phyloP scores from a whole-genome alignment of 805 yeast species.

The Blastobotrys muscicola region DNA sequence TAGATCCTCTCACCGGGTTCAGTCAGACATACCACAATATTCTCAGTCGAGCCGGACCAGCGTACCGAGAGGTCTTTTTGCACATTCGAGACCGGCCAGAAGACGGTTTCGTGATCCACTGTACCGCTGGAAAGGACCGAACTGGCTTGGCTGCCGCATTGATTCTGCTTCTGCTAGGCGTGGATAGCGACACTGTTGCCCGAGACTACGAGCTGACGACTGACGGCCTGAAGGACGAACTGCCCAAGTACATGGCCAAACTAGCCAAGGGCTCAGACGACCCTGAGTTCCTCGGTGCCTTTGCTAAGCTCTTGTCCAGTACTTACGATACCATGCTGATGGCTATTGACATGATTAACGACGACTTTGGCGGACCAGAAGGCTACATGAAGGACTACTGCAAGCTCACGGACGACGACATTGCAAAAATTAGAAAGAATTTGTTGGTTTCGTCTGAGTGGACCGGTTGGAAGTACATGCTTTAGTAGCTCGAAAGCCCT shows the following conservation, averaged over 20 bases:
- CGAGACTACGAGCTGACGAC: slow-evolving; percentile 72
- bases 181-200: slow-evolving; percentile 54
- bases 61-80: slow-evolving; percentile 43
- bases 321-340: slow-evolving; percentile 62
- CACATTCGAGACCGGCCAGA: slow-evolving; percentile 46
- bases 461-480: slow-evolving; percentile 5
- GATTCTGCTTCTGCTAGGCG: slow-evolving; percentile 52
- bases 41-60: slow-evolving; percentile 36
- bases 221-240: slow-evolving; percentile 34
- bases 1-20: slow-evolving; percentile 52
- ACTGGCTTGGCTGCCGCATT: slow-evolving; percentile 71
- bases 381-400: slow-evolving; percentile 37
- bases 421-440: slow-evolving; percentile 29
- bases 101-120: slow-evolving; percentile 55
- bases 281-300: slow-evolving; percentile 29
- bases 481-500: neutral
- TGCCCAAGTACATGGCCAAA: slow-evolving; percentile 19
- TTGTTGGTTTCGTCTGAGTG: slow-evolving; percentile 14
- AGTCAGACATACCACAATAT: slow-evolving; percentile 53
- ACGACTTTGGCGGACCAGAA: slow-evolving; percentile 46
- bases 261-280: slow-evolving; percentile 14
- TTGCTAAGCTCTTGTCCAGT: slow-evolving; percentile 51
- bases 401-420: slow-evolving; percentile 38
- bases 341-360: slow-evolving; percentile 43
- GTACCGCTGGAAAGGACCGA: slow-evolving; percentile 83